Percentiles rank a stretch among this genome's conserved stretches.
These are phyloP conservation scores for Cardiospermum halicacabum DNA, from an alignment of 345 rosid genomes.

Conservation along the genomic window DNA sequence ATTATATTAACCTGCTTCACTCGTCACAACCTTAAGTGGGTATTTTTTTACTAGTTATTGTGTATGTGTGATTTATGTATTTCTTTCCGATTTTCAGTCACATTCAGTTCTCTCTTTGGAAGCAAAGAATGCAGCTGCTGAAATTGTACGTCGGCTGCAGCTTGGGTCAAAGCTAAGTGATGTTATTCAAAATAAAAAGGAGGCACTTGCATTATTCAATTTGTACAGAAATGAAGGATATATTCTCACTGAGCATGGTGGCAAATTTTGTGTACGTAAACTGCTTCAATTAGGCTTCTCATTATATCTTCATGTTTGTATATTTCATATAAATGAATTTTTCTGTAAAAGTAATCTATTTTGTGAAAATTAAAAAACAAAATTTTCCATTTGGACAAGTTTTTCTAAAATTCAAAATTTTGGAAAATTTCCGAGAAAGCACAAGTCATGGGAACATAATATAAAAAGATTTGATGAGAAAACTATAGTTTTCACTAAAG, in stretches of 20 bases:
- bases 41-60: constrained; percentile 1
- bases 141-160: constrained; percentile 61
- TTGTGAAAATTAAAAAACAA: no score
- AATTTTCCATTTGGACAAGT: no score
- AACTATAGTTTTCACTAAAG: neutral
- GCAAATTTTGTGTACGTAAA: constrained; percentile 67
- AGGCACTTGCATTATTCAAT: constrained; percentile 59
- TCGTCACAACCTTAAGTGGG: neutral
- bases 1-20: neutral
- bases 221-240: constrained; percentile 74
- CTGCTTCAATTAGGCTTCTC: neutral
- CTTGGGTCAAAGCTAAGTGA: constrained; percentile 86
- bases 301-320: neutral
- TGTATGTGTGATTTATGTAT: constrained; percentile 1
- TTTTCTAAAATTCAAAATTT: no score
- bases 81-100: constrained; percentile 28
- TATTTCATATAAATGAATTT: neutral
- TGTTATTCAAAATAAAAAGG: constrained; percentile 63
- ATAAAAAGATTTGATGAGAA: neutral
- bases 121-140: constrained; percentile 76
- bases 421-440: no score
- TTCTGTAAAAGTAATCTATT: no score
- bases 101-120: constrained; percentile 38
- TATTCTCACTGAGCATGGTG: constrained; percentile 66
- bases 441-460: neutral